phyloP scores from a whole-genome alignment of 306 rosid species.

The Gastrolobium villosum region DNA sequence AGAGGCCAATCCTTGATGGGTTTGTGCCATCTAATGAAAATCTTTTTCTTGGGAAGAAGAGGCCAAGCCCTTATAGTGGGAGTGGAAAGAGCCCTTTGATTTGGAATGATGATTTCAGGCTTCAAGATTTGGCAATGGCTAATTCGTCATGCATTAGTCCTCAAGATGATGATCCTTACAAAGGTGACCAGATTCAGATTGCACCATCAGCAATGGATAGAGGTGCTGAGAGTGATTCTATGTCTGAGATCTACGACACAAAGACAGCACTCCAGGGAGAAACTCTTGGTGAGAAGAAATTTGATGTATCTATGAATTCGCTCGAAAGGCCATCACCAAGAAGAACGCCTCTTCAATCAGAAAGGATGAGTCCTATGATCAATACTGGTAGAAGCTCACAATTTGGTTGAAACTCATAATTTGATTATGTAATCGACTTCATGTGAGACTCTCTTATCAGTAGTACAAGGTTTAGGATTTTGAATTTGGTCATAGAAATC shows the following conservation, averaged over 20 bases:
- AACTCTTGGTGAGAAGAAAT: conserved; percentile 57
- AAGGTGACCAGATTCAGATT: conserved; percentile 71
- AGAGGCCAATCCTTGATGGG: conserved; percentile 65
- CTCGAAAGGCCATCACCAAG: conserved; percentile 91
- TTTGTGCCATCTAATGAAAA: conserved; percentile 58
- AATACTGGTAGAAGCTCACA: conserved; percentile 70
- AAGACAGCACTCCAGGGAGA: conserved; percentile 71
- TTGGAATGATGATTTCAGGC: conserved; percentile 92
- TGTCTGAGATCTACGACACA: conserved; percentile 76
- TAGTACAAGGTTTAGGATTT: conserved; percentile 64
- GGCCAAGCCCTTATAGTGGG: conserved; percentile 68
- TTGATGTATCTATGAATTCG: conserved; percentile 65
- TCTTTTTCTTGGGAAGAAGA: conserved; percentile 72
- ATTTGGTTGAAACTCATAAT: conserved; percentile 61
- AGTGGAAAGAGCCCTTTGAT: conserved; percentile 87
- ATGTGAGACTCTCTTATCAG: conserved; percentile 36
- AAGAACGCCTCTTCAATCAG: conserved; percentile 59
- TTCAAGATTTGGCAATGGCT: conserved; percentile 82
- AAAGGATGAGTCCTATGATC: conserved; percentile 85
- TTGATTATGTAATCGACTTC: conserved; percentile 54
- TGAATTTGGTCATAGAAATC: conserved; percentile 51
- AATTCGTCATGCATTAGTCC: conserved; percentile 71
- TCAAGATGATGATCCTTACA: conserved; percentile 68
- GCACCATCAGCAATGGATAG: conserved; percentile 70
- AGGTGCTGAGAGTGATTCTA: conserved; percentile 68